phyloP scores from a whole-genome alignment of 495 filamentous ascomycete species.

The Sordaria brevicollis region DNA sequence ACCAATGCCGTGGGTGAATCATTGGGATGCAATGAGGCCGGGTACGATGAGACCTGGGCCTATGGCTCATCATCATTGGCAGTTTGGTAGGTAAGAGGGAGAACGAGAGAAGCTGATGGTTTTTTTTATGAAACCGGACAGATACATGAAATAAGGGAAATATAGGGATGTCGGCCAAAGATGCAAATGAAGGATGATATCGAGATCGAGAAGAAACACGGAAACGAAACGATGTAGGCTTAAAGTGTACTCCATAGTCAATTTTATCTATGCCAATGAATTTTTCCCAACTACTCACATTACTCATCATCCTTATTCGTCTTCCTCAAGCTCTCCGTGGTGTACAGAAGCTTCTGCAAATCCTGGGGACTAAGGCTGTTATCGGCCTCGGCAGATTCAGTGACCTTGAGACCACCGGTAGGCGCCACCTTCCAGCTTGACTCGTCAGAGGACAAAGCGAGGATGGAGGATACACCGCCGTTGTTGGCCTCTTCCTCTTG shows the following conservation, averaged over 20 bases:
- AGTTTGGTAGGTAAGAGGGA: not conserved
- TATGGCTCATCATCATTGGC: conserved; percentile 1
- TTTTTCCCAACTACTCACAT: not conserved
- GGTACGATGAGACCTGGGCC: not conserved
- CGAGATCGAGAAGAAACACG: not conserved
- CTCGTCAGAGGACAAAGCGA: conserved; percentile 6
- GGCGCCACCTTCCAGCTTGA: conserved; percentile 1
- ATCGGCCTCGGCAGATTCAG: conserved; percentile 9
- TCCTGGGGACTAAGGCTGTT: conserved; percentile 25
- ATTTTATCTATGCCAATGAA: not conserved
- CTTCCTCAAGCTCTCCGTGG: conserved; percentile 60
- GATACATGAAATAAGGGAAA: not conserved
- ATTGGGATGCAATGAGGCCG: not conserved
- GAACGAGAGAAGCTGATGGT: not conserved
- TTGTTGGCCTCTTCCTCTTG: conserved; percentile 7
- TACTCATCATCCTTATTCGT: conserved; percentile 17
- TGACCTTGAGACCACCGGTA: not conserved
- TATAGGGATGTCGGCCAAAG: not conserved
- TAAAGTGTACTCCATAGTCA: not conserved
- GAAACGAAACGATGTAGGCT: not conserved
- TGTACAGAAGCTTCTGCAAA: conserved; percentile 55
- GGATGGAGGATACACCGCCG: conserved; percentile 6
- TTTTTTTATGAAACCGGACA: not conserved
- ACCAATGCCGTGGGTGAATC: not conserved
- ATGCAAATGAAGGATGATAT: not conserved